These are phyloP conservation scores for Tetrahymena borealis DNA, from an alignment of 73 alveolate species.

Conservation along the genomic window DNA sequence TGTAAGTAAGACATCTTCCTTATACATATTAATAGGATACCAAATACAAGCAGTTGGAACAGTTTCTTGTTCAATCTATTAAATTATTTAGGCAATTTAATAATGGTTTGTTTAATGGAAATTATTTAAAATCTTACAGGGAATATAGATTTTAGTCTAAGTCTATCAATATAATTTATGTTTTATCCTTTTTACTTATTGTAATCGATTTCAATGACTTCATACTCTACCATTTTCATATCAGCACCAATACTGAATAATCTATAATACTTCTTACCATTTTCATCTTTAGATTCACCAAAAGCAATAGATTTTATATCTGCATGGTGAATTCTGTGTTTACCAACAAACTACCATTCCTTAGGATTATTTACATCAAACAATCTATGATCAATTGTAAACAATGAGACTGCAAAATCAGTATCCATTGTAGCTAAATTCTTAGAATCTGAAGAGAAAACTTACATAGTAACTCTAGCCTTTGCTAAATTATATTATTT, in stretches of 20 bases:
- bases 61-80: slow-evolving; percentile 68
- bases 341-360: slow-evolving; percentile 77
- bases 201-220: slow-evolving; percentile 40
- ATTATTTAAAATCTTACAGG: not conserved
- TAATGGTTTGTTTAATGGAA: slow-evolving; percentile 39
- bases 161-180: not conserved
- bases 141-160: not conserved
- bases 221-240: slow-evolving; percentile 64
- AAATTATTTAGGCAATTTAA: slow-evolving; percentile 27
- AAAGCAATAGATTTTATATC: slow-evolving; percentile 66
- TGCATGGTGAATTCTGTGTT: slow-evolving; percentile 63
- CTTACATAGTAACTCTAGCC: not conserved
- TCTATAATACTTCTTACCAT: slow-evolving; percentile 48
- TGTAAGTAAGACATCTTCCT: slow-evolving; percentile 87
- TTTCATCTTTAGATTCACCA: slow-evolving; percentile 76
- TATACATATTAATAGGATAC: slow-evolving; percentile 87
- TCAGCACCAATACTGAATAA: slow-evolving; percentile 80
- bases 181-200: not conserved
- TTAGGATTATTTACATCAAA: slow-evolving; percentile 51
- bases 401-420: slow-evolving; percentile 56
- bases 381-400: slow-evolving; percentile 56
- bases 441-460: slow-evolving; percentile 53
- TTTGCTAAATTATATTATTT: slow-evolving; percentile 14
- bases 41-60: slow-evolving; percentile 84
- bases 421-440: slow-evolving; percentile 73